phyloP scores from a whole-genome alignment of 2,329 filamentous ascomycete species.

The Fusarium sp. region DNA sequence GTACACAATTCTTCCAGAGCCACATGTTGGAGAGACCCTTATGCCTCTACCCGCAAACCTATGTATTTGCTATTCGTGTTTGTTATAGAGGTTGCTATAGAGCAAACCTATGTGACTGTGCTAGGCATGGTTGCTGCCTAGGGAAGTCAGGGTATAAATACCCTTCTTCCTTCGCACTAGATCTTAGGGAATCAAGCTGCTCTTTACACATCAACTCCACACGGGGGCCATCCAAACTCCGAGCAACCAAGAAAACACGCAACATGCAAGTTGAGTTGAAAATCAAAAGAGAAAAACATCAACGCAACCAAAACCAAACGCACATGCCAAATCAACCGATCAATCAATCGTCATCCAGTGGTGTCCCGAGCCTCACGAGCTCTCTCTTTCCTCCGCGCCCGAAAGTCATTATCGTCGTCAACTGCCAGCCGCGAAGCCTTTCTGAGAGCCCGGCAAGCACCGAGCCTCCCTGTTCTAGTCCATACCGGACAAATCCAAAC shows the following conservation, averaged over 20 bases:
- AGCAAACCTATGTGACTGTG: too few relatives aligned
- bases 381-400: constrained; percentile 24
- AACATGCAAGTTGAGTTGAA: constrained; percentile 4
- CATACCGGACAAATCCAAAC: constrained; percentile 29
- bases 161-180: too few relatives aligned
- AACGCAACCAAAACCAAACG: constrained; percentile 39
- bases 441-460: constrained; percentile 26
- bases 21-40: neutral
- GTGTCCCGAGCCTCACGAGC: constrained; percentile 39
- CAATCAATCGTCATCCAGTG: constrained; percentile 25
- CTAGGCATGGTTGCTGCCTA: too few relatives aligned
- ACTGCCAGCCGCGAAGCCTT: constrained; percentile 47
- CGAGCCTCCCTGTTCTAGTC: constrained; percentile 42
- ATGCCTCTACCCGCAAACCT: too few relatives aligned
- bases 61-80: too few relatives aligned
- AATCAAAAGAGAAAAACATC: constrained; percentile 1
- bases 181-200: too few relatives aligned
- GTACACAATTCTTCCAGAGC: constrained; percentile 29
- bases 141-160: too few relatives aligned
- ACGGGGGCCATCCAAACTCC: constrained; percentile 45
- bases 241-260: constrained; percentile 35
- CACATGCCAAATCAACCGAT: constrained; percentile 28
- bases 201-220: neutral
- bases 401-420: constrained; percentile 47
- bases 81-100: too few relatives aligned